A percentile compares a stretch with the other conserved stretches of the same genome.
These are phyloP conservation scores for Hydrangea macrophylla DNA, from an alignment of 148 eudicot species.

Conservation along the genomic window DNA sequence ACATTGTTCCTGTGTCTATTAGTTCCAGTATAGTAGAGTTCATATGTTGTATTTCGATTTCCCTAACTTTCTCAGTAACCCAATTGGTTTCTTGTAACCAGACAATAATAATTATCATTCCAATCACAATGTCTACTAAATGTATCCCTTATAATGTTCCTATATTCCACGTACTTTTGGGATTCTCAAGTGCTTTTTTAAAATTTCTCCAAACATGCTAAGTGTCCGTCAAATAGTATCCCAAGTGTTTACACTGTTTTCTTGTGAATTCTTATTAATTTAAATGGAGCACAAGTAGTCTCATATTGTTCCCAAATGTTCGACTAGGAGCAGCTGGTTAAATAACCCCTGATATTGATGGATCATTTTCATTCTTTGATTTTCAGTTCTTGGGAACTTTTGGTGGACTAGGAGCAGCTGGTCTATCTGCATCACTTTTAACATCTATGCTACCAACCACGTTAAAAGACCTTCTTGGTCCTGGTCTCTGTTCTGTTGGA, in stretches of 20 bases:
- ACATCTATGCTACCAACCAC: constrained; percentile 92
- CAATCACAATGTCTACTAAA: too few relatives aligned
- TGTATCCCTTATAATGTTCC: too few relatives aligned
- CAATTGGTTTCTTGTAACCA: too few relatives aligned
- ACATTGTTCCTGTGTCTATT: too few relatives aligned
- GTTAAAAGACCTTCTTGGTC: constrained; percentile 94
- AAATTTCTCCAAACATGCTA: not conserved
- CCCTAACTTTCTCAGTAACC: too few relatives aligned
- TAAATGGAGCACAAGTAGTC: not conserved
- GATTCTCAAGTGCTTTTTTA: too few relatives aligned
- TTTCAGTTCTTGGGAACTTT: constrained; percentile 82
- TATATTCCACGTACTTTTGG: too few relatives aligned
- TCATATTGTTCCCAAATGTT: not conserved
- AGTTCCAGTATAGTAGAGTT: too few relatives aligned
- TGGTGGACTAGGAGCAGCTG: constrained; percentile 96
- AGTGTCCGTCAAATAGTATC: not conserved
- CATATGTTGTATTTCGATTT: too few relatives aligned
- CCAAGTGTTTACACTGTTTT: not conserved
- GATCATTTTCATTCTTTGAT: constrained; percentile 8
- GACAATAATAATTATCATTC: too few relatives aligned
- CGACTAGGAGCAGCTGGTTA: not conserved
- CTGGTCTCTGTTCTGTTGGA: constrained; percentile 97
- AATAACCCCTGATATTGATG: not conserved
- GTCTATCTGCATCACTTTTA: constrained; percentile 94
- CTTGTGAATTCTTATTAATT: not conserved